phyloP scores from a whole-genome alignment of 805 yeast genomes.

The Nadsonia fulvescens region DNA sequence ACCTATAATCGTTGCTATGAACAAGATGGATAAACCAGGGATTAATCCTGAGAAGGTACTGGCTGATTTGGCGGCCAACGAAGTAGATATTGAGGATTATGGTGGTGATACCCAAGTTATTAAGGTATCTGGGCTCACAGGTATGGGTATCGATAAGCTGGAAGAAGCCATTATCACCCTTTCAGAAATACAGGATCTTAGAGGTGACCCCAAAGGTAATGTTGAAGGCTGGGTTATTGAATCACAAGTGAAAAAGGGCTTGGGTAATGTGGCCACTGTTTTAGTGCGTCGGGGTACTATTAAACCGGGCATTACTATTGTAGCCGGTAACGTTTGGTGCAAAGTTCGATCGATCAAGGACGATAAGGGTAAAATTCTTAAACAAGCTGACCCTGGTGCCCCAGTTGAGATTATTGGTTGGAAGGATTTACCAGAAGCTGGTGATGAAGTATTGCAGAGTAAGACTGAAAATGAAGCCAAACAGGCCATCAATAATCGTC shows the following conservation, averaged over 20 bases:
- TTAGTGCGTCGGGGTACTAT: constrained; percentile 66
- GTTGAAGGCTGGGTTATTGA: constrained; percentile 84
- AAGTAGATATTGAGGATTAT: constrained; percentile 72
- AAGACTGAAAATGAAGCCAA: constrained; percentile 58
- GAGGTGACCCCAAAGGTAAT: constrained; percentile 28
- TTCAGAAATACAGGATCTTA: constrained; percentile 67
- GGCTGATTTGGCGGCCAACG: constrained; percentile 58
- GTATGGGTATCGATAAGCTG: constrained; percentile 72
- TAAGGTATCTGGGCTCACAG: constrained; percentile 75
- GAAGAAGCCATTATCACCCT: constrained; percentile 79
- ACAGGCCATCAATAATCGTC: constrained; percentile 49
- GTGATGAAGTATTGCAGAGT: constrained; percentile 68
- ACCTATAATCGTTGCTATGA: constrained; percentile 77
- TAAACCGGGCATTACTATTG: constrained; percentile 50
- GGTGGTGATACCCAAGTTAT: constrained; percentile 93
- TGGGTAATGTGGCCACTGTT: constrained; percentile 76
- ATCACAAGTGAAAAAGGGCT: constrained; percentile 60
- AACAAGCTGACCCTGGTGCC: constrained; percentile 63
- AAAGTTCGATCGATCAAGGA: constrained; percentile 64
- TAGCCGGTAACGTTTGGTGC: constrained; percentile 78
- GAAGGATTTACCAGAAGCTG: constrained; percentile 85
- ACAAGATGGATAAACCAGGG: constrained; percentile 74
- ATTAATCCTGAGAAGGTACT: constrained; percentile 60
- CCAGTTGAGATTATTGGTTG: constrained; percentile 90
- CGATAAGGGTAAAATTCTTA: constrained; percentile 47